Conservation (phyloP, 164 flowering plant species). For the Vitis cinerea region DNA sequence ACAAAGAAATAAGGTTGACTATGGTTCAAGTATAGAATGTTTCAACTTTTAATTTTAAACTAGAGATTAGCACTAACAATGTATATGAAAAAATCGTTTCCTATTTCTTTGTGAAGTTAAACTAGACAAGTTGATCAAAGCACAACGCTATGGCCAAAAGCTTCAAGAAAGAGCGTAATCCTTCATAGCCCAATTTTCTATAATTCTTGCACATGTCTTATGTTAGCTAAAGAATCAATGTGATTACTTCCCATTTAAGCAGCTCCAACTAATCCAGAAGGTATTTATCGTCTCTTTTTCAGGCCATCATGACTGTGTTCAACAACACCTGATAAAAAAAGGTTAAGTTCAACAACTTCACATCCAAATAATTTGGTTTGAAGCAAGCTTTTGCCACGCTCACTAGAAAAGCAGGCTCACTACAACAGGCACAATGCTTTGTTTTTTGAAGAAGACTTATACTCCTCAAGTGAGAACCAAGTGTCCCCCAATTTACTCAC, state of each 20-base stretch:
- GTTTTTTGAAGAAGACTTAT: constrained; percentile 1
- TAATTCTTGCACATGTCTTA: constrained; percentile 11
- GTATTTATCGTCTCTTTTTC: constrained; percentile 1
- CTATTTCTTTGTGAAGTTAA: too few species aligned
- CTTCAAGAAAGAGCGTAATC: too few species aligned
- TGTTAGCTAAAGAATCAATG: constrained; percentile 26
- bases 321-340: constrained; percentile 8
- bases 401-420: constrained; percentile 20
- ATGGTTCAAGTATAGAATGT: too few species aligned
- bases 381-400: constrained; percentile 9
- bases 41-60: too few species aligned
- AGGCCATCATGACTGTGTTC: neutral
- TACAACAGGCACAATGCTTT: constrained; percentile 36
- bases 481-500: constrained; percentile 50
- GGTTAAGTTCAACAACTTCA: constrained; percentile 18
- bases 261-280: constrained; percentile 1
- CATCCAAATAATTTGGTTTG: constrained; percentile 8
- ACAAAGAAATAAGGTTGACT: too few species aligned
- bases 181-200: too few species aligned
- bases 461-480: constrained; percentile 13
- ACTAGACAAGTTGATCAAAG: too few species aligned
- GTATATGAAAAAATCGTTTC: too few species aligned
- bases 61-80: too few species aligned
- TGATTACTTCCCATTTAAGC: constrained; percentile 5
- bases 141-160: too few species aligned